These are phyloP conservation scores for Annulohypoxylon moriforme DNA, from an alignment of 495 filamentous ascomycete species.

Conservation along the genomic window DNA sequence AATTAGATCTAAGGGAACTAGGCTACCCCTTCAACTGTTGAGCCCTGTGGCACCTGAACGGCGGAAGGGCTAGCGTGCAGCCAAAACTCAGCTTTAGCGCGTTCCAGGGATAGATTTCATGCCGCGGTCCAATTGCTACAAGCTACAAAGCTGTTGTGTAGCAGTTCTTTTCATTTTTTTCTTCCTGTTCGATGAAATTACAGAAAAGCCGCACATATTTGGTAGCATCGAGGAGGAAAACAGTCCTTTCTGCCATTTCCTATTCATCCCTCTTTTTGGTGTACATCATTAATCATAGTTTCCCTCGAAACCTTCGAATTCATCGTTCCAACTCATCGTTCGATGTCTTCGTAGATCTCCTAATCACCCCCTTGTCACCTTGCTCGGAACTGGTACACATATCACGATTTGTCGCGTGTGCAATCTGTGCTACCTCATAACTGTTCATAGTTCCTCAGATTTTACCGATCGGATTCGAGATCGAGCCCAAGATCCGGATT, in stretches of 20 bases:
- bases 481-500: background rate
- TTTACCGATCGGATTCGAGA: background rate
- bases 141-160: constrained; percentile 3
- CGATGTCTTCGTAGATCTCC: constrained; percentile 22
- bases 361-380: background rate
- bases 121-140: constrained; percentile 34
- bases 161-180: constrained; percentile 12
- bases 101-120: constrained; percentile 19
- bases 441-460: background rate
- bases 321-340: constrained; percentile 2
- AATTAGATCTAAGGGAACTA: constrained; percentile 13
- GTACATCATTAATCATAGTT: background rate
- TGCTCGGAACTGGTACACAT: constrained; percentile 8
- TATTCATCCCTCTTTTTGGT: constrained; percentile 3
- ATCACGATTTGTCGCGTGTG: constrained; percentile 25
- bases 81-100: constrained; percentile 15
- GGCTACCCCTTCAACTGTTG: constrained; percentile 43
- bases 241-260: background rate
- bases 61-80: constrained; percentile 16
- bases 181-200: constrained; percentile 11
- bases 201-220: constrained; percentile 23
- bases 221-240: constrained; percentile 16
- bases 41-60: constrained; percentile 26
- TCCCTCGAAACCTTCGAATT: background rate
- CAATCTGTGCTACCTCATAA: background rate